A percentile compares a stretch with the other conserved stretches of the same genome.
phyloP scores from a whole-genome alignment of 345 rosid genomes.

The Physaria fendleri region DNA sequence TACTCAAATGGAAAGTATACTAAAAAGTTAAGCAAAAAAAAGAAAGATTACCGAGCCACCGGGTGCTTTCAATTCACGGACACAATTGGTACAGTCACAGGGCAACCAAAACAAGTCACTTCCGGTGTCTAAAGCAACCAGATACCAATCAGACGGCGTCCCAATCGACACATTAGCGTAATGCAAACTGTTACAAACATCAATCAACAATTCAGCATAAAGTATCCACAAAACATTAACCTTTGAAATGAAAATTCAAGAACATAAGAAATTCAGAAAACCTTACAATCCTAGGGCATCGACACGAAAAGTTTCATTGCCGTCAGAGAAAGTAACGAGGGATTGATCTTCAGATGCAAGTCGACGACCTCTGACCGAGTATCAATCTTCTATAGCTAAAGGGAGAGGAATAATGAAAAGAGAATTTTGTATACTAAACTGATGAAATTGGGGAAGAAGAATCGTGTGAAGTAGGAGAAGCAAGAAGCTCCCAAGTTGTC shows the following conservation, averaged over 20 bases:
- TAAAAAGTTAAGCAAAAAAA: not conserved
- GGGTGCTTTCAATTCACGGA: constrained; percentile 31
- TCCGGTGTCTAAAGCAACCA: constrained; percentile 93
- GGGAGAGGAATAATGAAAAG: not conserved
- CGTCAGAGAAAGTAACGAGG: constrained; percentile 57
- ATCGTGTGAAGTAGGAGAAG: constrained; percentile 11
- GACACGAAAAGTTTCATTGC: constrained; percentile 58
- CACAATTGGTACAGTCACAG: constrained; percentile 68
- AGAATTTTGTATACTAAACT: not conserved
- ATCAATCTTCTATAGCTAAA: constrained; percentile 4
- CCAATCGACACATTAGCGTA: constrained; percentile 81
- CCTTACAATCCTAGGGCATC: constrained; percentile 66
- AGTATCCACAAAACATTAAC: not conserved
- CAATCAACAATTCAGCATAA: not conserved
- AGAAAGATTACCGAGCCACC: constrained; percentile 37
- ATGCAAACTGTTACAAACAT: constrained; percentile 55
- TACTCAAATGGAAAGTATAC: not conserved
- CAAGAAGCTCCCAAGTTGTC: not conserved
- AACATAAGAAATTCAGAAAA: not conserved
- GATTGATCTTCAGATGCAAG: constrained; percentile 42
- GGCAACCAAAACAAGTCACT: constrained; percentile 96
- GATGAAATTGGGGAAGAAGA: constrained; percentile 4
- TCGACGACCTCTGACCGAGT: constrained; percentile 46
- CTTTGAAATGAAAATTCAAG: not conserved
- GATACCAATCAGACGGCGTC: constrained; percentile 55